Percentiles rank a stretch among this genome's conserved stretches.
Evolutionary conservation across 2,329 filamentous ascomycete genomes (phyloP).

Genomic region (Penicillium sp.): DNA sequence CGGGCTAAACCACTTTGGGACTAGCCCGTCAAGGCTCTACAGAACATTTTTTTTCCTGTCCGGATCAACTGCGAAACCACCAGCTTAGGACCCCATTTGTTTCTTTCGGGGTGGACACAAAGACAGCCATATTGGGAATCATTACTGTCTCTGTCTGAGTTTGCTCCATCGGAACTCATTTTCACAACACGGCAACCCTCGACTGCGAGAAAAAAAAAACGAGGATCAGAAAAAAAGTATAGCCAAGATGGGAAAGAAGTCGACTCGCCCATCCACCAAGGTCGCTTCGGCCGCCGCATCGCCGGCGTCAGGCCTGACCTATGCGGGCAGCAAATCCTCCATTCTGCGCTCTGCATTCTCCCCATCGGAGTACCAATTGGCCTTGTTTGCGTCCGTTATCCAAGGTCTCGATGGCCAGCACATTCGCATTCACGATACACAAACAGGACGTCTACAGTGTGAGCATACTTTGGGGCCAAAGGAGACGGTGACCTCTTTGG

Average conservation of each 20-base stretch:
- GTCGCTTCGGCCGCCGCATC: constrained; percentile 45
- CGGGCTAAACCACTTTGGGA: constrained; percentile 30
- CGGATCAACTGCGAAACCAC: constrained; percentile 30
- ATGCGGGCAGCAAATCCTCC: constrained; percentile 46
- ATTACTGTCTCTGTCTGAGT: constrained; percentile 6
- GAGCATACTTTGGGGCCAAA: constrained; percentile 51
- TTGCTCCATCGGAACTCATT: not conserved
- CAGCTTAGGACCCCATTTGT: constrained; percentile 28
- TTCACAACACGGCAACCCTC: constrained; percentile 16
- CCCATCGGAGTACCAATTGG: constrained; percentile 51
- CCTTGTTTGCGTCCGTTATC: constrained; percentile 55
- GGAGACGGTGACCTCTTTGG: constrained; percentile 50
- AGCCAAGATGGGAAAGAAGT: constrained; percentile 48
- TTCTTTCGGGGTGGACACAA: constrained; percentile 20
- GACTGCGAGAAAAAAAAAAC: constrained; percentile 11
- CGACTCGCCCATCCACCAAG: constrained; percentile 44
- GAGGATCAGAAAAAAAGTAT: constrained; percentile 14
- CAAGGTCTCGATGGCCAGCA: constrained; percentile 54
- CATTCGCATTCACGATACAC: constrained; percentile 53
- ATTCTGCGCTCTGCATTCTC: constrained; percentile 52
- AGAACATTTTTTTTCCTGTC: constrained; percentile 46
- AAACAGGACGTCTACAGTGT: constrained; percentile 50
- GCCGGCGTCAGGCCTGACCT: constrained; percentile 37
- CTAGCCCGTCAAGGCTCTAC: constrained; percentile 37
- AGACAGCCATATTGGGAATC: constrained; percentile 10